Percentiles rank a stretch among this genome's conserved stretches.
phyloP scores from a whole-genome alignment of 257 asterid species.

The Misopates orontium region DNA sequence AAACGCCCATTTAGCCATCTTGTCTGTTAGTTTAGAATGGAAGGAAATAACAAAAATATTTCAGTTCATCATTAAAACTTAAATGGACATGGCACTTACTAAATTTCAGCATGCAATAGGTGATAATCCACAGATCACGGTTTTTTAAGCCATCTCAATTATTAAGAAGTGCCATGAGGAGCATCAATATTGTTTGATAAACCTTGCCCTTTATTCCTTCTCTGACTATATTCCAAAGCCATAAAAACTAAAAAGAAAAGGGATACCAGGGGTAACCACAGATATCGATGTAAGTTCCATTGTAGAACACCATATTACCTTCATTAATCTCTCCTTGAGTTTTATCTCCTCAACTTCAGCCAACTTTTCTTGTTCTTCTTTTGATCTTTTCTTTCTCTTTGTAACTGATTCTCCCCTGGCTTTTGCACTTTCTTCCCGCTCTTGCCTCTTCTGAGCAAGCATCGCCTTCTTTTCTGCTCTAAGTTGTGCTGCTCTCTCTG shows the following conservation, averaged over 20 bases:
- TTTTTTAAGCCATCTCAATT: too few species aligned
- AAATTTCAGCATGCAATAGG: too few species aligned
- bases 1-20: too few species aligned
- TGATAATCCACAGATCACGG: too few species aligned
- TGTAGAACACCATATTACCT: constrained; percentile 43
- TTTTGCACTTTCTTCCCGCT: constrained; percentile 50
- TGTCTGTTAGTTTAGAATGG: too few species aligned
- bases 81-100: too few species aligned
- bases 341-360: constrained; percentile 56
- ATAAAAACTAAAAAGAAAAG: too few species aligned
- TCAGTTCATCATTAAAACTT: too few species aligned
- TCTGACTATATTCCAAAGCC: not conserved
- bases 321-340: constrained; percentile 72
- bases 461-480: constrained; percentile 52
- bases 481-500: constrained; percentile 52
- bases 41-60: too few species aligned
- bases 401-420: constrained; percentile 35
- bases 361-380: constrained; percentile 66
- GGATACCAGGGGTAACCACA: not conserved
- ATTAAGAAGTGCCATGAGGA: too few species aligned
- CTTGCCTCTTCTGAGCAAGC: constrained; percentile 54
- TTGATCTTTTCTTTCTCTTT: constrained; percentile 48
- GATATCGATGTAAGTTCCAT: not conserved
- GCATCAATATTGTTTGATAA: not conserved
- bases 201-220: not conserved